Evolutionary conservation across 75 land plant genomes (phyloP).

Genomic region (Pinus albicaulis): DNA sequence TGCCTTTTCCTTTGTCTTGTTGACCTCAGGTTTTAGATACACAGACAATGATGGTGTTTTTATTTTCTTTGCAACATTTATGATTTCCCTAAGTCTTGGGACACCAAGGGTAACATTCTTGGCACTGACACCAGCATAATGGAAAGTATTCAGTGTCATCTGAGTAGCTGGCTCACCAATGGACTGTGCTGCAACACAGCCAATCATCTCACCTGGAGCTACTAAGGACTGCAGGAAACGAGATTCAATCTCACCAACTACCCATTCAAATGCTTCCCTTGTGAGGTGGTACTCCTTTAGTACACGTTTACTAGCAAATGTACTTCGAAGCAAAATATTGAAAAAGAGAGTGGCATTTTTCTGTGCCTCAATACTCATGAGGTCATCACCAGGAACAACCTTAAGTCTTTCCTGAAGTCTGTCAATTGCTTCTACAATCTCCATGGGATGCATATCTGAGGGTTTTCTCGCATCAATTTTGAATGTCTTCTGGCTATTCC

Average conservation of each 20-base stretch:
- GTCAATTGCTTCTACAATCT: slow-evolving; percentile 93
- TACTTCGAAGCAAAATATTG: slow-evolving; percentile 87
- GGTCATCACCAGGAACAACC: slow-evolving; percentile 29
- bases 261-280: slow-evolving; percentile 97
- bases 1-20: slow-evolving; percentile 39
- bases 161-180: slow-evolving; percentile 62
- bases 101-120: slow-evolving; percentile 62
- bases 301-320: slow-evolving; percentile 93
- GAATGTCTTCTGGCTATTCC: slow-evolving; percentile 91
- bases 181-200: slow-evolving; percentile 66
- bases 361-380: slow-evolving; percentile 80
- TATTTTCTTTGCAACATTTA: slow-evolving; percentile 57
- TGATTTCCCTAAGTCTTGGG: slow-evolving; percentile 49
- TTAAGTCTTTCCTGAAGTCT: slow-evolving; percentile 79
- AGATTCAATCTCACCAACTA: slow-evolving; percentile 95
- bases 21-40: slow-evolving; percentile 30
- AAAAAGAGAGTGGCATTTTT: slow-evolving; percentile 97
- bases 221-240: slow-evolving; percentile 94
- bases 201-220: slow-evolving; percentile 99
- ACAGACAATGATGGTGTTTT: slow-evolving; percentile 55
- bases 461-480: slow-evolving; percentile 65
- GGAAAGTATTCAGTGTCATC: slow-evolving; percentile 63
- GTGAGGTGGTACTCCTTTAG: slow-evolving; percentile 89
- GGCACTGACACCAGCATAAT: slow-evolving; percentile 61
- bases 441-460: slow-evolving; percentile 91